Conservation (phyloP, 2,329 filamentous ascomycete species). For the Arthroderma sp. region DNA sequence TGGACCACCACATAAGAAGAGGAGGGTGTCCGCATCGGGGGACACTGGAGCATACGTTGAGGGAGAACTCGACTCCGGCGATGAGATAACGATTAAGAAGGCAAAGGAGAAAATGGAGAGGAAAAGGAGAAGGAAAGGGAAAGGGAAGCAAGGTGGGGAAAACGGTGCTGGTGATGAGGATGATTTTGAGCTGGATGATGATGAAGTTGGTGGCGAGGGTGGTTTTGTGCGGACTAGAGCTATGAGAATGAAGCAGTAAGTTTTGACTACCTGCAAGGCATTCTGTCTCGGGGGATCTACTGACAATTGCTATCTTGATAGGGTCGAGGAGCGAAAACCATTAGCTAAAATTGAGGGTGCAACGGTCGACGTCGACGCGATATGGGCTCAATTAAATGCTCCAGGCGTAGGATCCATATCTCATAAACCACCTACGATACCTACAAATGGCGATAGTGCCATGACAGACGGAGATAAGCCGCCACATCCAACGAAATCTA, state of each 20-base stretch:
- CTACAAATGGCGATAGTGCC: constrained; percentile 11
- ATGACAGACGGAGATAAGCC: constrained; percentile 1
- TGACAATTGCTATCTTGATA: constrained; percentile 10
- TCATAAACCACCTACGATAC: constrained; percentile 4
- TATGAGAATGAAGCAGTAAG: constrained; percentile 37
- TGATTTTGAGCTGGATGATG: constrained; percentile 16
- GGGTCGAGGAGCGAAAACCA: constrained; percentile 36
- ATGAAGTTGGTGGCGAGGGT: constrained; percentile 34
- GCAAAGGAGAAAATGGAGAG: constrained; percentile 30
- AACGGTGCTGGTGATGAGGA: constrained; percentile 26
- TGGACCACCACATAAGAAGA: constrained; percentile 24
- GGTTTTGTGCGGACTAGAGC: constrained; percentile 42
- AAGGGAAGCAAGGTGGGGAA: constrained; percentile 19
- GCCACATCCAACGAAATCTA: neutral
- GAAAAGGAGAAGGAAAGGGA: constrained; percentile 24
- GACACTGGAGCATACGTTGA: constrained; percentile 16
- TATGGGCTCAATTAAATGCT: constrained; percentile 42
- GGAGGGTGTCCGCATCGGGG: constrained; percentile 23
- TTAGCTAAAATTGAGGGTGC: constrained; percentile 35
- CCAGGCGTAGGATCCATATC: constrained; percentile 13
- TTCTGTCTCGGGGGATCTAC: neutral
- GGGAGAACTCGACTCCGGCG: constrained; percentile 40
- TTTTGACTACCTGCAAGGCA: neutral
- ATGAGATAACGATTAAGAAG: constrained; percentile 43
- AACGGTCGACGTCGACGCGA: constrained; percentile 42